These are phyloP conservation scores for Torulaspora indica DNA, from an alignment of 805 yeast species.

Conservation along the genomic window DNA sequence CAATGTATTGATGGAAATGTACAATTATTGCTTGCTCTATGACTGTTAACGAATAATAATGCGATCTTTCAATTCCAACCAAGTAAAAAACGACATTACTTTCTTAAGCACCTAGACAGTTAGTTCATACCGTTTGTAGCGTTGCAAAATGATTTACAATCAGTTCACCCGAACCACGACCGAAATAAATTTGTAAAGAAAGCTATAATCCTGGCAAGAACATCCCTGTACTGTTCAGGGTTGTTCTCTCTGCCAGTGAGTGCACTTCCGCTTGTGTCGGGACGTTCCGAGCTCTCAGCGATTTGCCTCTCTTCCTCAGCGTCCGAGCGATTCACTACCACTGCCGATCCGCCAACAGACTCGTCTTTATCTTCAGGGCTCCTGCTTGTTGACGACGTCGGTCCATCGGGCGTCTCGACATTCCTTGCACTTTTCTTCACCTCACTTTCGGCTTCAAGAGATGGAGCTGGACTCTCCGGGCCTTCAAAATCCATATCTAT, in stretches of 20 bases:
- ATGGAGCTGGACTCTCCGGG: slow-evolving; percentile 33
- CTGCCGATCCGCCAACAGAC: slow-evolving; percentile 13
- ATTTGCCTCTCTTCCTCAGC: slow-evolving; percentile 15
- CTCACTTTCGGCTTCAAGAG: slow-evolving; percentile 7
- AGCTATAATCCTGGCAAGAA: slow-evolving; percentile 20
- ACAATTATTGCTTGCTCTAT: neutral
- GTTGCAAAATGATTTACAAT: neutral
- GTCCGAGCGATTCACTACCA: slow-evolving; percentile 19
- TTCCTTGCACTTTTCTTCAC: neutral
- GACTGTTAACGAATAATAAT: neutral
- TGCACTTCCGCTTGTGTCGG: slow-evolving; percentile 8
- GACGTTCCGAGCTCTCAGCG: slow-evolving; percentile 12
- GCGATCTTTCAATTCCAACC: neutral
- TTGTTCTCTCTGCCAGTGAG: slow-evolving; percentile 12
- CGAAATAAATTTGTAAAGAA: slow-evolving; percentile 21
- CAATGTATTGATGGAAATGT: slow-evolving; percentile 18
- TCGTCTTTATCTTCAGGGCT: slow-evolving; percentile 5
- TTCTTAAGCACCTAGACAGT: neutral
- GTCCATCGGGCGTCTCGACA: neutral
- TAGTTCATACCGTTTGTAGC: neutral
- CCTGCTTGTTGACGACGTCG: neutral
- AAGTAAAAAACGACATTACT: neutral
- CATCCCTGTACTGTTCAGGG: slow-evolving; percentile 17
- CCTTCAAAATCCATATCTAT: slow-evolving; percentile 15
- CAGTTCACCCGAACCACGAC: slow-evolving; percentile 18